phyloP scores from a whole-genome alignment of 345 rosid genomes.

The Arabis alpina region DNA sequence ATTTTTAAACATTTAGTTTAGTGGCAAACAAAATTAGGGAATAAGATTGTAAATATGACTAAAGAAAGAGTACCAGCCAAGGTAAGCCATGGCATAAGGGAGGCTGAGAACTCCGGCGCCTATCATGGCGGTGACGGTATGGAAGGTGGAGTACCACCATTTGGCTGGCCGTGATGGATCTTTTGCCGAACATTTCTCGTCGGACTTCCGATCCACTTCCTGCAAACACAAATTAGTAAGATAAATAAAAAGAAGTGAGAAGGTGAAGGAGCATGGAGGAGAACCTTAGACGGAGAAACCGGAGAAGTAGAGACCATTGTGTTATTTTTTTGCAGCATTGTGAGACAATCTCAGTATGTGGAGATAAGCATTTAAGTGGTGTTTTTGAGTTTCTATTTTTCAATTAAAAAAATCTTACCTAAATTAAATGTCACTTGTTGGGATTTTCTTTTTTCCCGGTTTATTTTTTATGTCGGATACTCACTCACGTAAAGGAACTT shows the following conservation, averaged over 20 bases:
- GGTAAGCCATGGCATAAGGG: slow-evolving; percentile 96
- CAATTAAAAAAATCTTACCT: slow-evolving; percentile 22
- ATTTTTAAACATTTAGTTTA: not conserved
- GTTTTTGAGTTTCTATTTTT: slow-evolving; percentile 9
- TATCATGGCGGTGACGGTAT: slow-evolving; percentile 92
- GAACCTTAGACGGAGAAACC: slow-evolving; percentile 55
- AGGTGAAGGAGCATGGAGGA: not conserved
- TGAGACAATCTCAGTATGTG: slow-evolving; percentile 29
- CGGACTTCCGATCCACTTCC: slow-evolving; percentile 48
- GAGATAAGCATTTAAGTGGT: slow-evolving; percentile 26
- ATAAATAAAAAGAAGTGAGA: not conserved
- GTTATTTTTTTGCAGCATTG: slow-evolving; percentile 7
- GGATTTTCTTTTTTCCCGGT: slow-evolving; percentile 3
- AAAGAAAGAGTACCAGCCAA: slow-evolving; percentile 70
- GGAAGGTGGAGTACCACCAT: slow-evolving; percentile 99
- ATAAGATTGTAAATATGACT: slow-evolving; percentile 2
- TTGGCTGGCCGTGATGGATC: slow-evolving; percentile 72
- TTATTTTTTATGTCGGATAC: slow-evolving; percentile 23
- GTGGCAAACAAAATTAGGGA: not conserved
- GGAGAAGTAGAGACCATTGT: slow-evolving; percentile 67
- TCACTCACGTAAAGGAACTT: slow-evolving; percentile 31
- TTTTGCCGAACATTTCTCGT: slow-evolving; percentile 63
- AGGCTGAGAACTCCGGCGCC: slow-evolving; percentile 97
- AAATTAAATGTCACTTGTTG: slow-evolving; percentile 32
- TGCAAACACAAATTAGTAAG: slow-evolving; percentile 34